Percentiles rank a stretch among this genome's conserved stretches.
These are phyloP conservation scores for Clavispora carvajalis DNA, from an alignment of 805 yeast species.

Conservation along the genomic window DNA sequence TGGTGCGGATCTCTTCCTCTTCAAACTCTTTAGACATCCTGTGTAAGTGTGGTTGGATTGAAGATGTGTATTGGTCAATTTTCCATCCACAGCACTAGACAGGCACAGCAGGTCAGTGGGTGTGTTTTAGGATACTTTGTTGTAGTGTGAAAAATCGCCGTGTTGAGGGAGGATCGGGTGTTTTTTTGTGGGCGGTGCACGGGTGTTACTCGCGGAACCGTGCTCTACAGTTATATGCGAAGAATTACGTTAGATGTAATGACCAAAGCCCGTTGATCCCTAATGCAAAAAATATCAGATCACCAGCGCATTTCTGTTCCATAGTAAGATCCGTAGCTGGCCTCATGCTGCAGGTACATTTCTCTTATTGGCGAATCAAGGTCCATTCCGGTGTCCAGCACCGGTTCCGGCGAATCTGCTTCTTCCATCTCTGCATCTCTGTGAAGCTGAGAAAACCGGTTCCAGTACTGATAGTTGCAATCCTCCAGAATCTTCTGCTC, in stretches of 20 bases:
- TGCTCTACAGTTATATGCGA: too few species aligned
- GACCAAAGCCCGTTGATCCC: too few species aligned
- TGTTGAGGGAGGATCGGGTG: conserved; percentile 1
- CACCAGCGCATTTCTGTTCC: conserved; percentile 2
- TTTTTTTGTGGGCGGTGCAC: not conserved
- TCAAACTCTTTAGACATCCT: conserved; percentile 32
- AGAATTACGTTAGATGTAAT: too few species aligned
- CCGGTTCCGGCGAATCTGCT: conserved; percentile 3
- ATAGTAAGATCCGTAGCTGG: conserved; percentile 12
- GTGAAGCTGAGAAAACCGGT: conserved; percentile 19
- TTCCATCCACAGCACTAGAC: conserved; percentile 1
- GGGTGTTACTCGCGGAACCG: not conserved
- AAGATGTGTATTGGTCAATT: not conserved
- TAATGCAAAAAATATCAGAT: too few species aligned
- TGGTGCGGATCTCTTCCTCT: conserved; percentile 34
- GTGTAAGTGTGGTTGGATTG: not conserved
- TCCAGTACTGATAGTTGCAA: conserved; percentile 34
- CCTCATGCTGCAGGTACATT: conserved; percentile 3
- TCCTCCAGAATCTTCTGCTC: conserved; percentile 15
- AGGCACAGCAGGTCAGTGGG: conserved; percentile 1
- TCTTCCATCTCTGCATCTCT: conserved; percentile 25
- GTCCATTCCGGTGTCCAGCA: conserved; percentile 11
- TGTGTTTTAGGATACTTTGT: not conserved
- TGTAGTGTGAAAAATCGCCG: conserved; percentile 1
- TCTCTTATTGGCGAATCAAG: not conserved